These are phyloP conservation scores for Aspergillus sp. DNA, from an alignment of 2,329 filamentous ascomycete genomes.

Conservation along the genomic window DNA sequence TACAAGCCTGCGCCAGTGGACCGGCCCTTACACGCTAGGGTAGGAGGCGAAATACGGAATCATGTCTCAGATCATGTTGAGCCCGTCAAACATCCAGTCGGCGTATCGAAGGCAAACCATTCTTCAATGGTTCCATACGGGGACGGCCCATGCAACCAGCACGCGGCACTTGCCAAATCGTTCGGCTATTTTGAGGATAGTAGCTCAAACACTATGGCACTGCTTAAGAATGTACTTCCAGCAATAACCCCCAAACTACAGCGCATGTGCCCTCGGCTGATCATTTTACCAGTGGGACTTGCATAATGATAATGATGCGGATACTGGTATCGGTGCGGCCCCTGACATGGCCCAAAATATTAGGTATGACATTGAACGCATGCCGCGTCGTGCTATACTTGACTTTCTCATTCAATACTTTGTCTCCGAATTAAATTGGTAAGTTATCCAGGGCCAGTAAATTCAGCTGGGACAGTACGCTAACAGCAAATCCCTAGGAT, in stretches of 20 bases:
- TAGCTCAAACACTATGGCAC: conserved; percentile 4
- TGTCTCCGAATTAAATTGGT: conserved; percentile 8
- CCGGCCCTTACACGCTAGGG: background rate
- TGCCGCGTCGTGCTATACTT: background rate
- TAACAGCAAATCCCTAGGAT: background rate
- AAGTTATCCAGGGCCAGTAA: background rate
- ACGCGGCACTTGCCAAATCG: background rate
- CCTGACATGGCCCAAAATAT: background rate
- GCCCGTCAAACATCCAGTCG: too few species aligned
- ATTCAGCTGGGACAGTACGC: background rate
- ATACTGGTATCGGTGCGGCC: background rate
- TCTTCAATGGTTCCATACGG: too few species aligned
- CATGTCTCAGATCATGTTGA: background rate
- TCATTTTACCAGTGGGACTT: background rate
- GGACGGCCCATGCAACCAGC: background rate
- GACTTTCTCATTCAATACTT: conserved; percentile 9
- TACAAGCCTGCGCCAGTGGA: background rate
- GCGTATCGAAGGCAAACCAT: too few species aligned
- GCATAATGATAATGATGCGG: background rate
- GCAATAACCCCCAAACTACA: too few species aligned
- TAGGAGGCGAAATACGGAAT: background rate
- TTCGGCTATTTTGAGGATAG: conserved; percentile 13
- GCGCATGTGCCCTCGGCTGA: too few species aligned
- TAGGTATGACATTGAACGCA: background rate
- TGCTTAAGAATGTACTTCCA: background rate